Conservation (phyloP, 2,329 filamentous ascomycete species). For the Grosmannia serpens region DNA sequence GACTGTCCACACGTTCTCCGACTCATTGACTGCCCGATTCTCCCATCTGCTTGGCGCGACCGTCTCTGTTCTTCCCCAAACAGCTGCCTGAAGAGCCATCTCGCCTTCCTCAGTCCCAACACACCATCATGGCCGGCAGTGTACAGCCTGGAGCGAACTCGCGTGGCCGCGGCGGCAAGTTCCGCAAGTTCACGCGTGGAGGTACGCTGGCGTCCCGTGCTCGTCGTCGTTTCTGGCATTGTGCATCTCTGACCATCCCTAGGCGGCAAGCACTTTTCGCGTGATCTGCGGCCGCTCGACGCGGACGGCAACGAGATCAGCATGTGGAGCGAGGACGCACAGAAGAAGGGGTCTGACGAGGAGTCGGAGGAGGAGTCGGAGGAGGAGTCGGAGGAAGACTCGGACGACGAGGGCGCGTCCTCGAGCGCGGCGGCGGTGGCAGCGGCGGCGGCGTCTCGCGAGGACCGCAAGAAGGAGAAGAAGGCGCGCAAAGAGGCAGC, state of each 20-base stretch:
- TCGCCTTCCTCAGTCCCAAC: not conserved
- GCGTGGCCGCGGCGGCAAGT: slow-evolving; percentile 83
- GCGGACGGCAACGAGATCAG: slow-evolving; percentile 78
- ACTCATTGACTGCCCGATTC: not conserved
- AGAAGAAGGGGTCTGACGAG: slow-evolving; percentile 26
- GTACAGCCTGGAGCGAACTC: slow-evolving; percentile 35
- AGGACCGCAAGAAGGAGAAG: slow-evolving; percentile 83
- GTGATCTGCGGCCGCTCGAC: slow-evolving; percentile 78
- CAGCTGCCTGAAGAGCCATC: no score
- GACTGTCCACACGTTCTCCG: no score
- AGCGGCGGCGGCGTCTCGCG: slow-evolving; percentile 49
- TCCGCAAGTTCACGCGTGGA: slow-evolving; percentile 85
- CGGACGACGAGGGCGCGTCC: slow-evolving; percentile 26
- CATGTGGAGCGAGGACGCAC: slow-evolving; percentile 65
- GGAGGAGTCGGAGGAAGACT: slow-evolving; percentile 25
- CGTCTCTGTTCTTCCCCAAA: not conserved
- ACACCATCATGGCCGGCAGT: slow-evolving; percentile 20
- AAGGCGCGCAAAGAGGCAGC: slow-evolving; percentile 53
- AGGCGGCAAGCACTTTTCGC: slow-evolving; percentile 95
- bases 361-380: slow-evolving; percentile 31
- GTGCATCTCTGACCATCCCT: not conserved
- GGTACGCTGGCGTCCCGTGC: slow-evolving; percentile 40
- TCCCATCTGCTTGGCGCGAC: not conserved
- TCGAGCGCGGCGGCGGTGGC: slow-evolving; percentile 28
- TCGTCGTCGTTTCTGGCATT: not conserved